Conservation (phyloP, 148 eudicot species). For the Chenopodium quinoa region DNA sequence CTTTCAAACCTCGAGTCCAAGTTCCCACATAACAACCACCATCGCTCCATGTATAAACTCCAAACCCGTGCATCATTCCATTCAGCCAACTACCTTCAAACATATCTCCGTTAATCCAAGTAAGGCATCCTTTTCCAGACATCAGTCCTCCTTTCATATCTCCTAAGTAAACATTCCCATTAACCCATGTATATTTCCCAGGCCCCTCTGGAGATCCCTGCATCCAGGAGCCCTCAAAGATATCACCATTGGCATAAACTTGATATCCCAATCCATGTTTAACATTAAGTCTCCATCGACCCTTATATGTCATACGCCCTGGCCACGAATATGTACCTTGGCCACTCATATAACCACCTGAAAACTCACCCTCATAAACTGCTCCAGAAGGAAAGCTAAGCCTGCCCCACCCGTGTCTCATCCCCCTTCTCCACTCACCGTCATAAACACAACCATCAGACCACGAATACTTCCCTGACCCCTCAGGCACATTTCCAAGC, state of each 20-base stretch:
- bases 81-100: conserved; percentile 90
- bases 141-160: conserved; percentile 92
- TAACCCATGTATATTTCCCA: conserved; percentile 87
- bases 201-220: conserved; percentile 89
- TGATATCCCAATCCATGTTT: conserved; percentile 95
- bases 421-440: conserved; percentile 91
- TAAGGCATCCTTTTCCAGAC: conserved; percentile 88
- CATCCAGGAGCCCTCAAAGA: conserved; percentile 95
- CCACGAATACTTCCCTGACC: conserved; percentile 82
- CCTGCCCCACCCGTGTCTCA: conserved; percentile 85
- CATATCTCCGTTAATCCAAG: conserved; percentile 86
- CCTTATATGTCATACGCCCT: conserved; percentile 60
- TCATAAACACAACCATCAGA: conserved; percentile 77
- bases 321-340: conserved; percentile 63
- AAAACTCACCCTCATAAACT: conserved; percentile 85
- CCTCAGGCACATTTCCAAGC: conserved; percentile 75
- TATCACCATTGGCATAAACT: conserved; percentile 67
- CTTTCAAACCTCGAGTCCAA: conserved; percentile 95
- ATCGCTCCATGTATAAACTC: conserved; percentile 86
- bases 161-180: conserved; percentile 79
- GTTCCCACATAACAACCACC: conserved; percentile 93
- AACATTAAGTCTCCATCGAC: conserved; percentile 82
- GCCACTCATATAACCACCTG: conserved; percentile 89
- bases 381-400: conserved; percentile 80
- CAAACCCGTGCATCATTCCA: conserved; percentile 91